Conservation (phyloP, 2,329 filamentous ascomycete genomes). For the Graphilbum sp. region DNA sequence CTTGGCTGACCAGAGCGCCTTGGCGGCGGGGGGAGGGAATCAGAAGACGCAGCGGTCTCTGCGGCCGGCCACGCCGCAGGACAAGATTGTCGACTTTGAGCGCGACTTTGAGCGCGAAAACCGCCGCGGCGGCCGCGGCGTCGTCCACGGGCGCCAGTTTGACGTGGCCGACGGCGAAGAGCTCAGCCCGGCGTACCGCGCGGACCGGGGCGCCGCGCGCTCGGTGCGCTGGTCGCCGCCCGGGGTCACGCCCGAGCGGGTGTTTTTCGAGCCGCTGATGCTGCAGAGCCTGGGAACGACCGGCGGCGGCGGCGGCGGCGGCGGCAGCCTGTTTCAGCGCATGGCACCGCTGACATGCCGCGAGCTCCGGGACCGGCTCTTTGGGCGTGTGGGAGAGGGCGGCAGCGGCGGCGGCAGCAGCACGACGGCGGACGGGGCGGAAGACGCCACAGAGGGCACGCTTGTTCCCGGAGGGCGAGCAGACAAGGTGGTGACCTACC, state of each 20-base stretch:
- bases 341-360: slow-evolving; percentile 16
- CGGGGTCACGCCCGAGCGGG: slow-evolving; percentile 6
- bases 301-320: slow-evolving; percentile 1
- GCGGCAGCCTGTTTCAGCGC: slow-evolving; percentile 14
- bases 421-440: neutral
- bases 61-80: slow-evolving; percentile 5
- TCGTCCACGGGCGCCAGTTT: slow-evolving; percentile 11
- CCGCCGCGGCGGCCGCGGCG: neutral
- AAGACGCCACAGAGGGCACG: no score
- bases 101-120: neutral
- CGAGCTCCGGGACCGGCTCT: slow-evolving; percentile 10
- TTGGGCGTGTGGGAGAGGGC: slow-evolving; percentile 3
- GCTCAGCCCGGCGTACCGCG: slow-evolving; percentile 10
- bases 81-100: slow-evolving; percentile 6
- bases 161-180: slow-evolving; percentile 12
- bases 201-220: slow-evolving; percentile 1
- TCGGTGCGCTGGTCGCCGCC: slow-evolving; percentile 7
- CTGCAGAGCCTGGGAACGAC: neutral
- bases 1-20: no score
- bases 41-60: no score
- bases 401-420: neutral
- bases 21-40: no score
- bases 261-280: slow-evolving; percentile 3
- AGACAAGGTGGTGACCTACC: no score
- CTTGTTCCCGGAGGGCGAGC: no score